Evolutionary conservation across 352 stramenopile species (phyloP).

Genomic region (Bremia lactucae): DNA sequence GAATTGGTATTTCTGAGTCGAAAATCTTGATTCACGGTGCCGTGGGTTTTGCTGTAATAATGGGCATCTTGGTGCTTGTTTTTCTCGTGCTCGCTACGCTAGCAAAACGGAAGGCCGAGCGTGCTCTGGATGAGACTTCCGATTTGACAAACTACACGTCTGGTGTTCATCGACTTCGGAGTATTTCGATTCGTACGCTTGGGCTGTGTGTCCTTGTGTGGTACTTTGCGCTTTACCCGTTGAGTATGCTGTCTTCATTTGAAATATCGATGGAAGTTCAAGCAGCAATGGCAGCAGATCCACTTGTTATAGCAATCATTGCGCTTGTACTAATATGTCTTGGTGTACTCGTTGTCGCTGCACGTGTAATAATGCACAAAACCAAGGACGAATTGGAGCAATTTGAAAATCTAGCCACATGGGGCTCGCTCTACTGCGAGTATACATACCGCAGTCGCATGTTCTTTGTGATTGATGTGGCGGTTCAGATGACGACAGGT

Average conservation of each 20-base stretch:
- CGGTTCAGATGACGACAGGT: slow-evolving; percentile 46
- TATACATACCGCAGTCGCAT: slow-evolving; percentile 50
- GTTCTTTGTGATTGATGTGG: slow-evolving; percentile 47
- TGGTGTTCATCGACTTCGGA: slow-evolving; percentile 41
- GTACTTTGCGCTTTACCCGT: slow-evolving; percentile 49
- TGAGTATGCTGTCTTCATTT: slow-evolving; percentile 52
- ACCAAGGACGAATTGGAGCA: slow-evolving; percentile 45
- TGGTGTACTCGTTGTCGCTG: slow-evolving; percentile 32
- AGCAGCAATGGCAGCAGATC: slow-evolving; percentile 12
- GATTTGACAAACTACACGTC: slow-evolving; percentile 27
- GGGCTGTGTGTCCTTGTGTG: slow-evolving; percentile 51
- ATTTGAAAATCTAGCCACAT: slow-evolving; percentile 46
- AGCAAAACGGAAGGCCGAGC: slow-evolving; percentile 44
- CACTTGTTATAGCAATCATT: slow-evolving; percentile 31
- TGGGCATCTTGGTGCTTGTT: slow-evolving; percentile 29
- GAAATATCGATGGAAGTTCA: slow-evolving; percentile 63
- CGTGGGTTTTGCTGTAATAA: slow-evolving; percentile 36
- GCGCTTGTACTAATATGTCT: slow-evolving; percentile 37
- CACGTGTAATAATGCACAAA: slow-evolving; percentile 44
- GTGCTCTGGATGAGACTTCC: slow-evolving; percentile 25
- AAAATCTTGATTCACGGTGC: slow-evolving; percentile 29
- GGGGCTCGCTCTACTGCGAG: slow-evolving; percentile 52
- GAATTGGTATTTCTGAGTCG: slow-evolving; percentile 37
- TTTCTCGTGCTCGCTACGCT: slow-evolving; percentile 42
- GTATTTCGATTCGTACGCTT: slow-evolving; percentile 45